Evolutionary conservation across 106 monocot genomes (phyloP).

Genomic region (Dendrobium chrysotoxum): DNA sequence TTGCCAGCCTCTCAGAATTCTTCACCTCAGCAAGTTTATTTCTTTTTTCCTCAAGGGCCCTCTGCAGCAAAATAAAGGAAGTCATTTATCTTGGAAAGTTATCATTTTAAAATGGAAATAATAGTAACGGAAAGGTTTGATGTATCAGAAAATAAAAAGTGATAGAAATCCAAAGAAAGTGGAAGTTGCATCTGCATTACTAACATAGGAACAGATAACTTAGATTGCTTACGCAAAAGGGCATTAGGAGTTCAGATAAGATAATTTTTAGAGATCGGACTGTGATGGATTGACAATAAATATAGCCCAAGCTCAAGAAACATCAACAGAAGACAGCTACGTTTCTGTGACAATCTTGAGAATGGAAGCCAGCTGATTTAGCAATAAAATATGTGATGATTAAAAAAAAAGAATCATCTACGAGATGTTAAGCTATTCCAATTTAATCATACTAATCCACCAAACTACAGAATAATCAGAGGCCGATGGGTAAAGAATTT

Average conservation of each 20-base stretch:
- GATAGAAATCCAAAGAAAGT: not conserved
- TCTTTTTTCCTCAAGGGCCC: conserved; percentile 66
- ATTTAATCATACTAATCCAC: not conserved
- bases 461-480: not conserved
- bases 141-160: not conserved
- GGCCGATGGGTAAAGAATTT: not conserved
- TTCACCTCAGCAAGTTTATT: conserved; percentile 31
- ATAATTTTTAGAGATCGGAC: not conserved
- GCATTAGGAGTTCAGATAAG: not conserved
- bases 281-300: not conserved
- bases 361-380: not conserved
- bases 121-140: not conserved
- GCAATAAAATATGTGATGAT: not conserved
- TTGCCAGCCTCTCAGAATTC: conserved; percentile 38
- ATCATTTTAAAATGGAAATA: not conserved
- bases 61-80: conserved; percentile 21
- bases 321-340: not conserved
- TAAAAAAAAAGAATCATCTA: not conserved
- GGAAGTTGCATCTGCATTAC: not conserved
- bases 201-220: not conserved
- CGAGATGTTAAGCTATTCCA: not conserved
- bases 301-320: not conserved
- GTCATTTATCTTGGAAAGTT: not conserved
- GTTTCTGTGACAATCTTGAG: not conserved
- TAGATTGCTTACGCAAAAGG: not conserved